Evolutionary conservation across 441 rosid genomes (phyloP).

Genomic region (Euphorbia corollata): DNA sequence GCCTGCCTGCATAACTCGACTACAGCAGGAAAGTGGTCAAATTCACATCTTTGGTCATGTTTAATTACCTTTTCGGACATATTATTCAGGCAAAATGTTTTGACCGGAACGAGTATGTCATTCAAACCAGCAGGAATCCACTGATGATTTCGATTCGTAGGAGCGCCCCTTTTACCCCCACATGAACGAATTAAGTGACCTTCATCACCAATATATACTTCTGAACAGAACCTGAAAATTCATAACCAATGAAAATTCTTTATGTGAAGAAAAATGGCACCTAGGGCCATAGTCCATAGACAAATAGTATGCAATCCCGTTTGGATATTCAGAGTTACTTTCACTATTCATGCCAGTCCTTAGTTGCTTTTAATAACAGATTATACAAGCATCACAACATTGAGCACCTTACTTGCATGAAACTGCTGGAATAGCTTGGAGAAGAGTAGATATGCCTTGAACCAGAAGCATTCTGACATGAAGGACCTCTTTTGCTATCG

Average conservation of each 20-base stretch:
- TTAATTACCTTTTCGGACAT: slow-evolving; percentile 54
- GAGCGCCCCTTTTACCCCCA: slow-evolving; percentile 46
- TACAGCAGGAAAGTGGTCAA: slow-evolving; percentile 62
- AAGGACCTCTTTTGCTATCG: slow-evolving; percentile 59
- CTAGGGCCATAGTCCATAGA: not conserved
- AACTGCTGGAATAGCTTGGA: slow-evolving; percentile 43
- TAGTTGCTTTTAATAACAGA: not conserved
- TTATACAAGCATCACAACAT: not conserved
- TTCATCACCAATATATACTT: slow-evolving; percentile 62
- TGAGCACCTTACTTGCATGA: slow-evolving; percentile 63
- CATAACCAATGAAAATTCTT: not conserved
- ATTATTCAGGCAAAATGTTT: slow-evolving; percentile 46
- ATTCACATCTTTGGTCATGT: slow-evolving; percentile 67
- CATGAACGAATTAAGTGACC: slow-evolving; percentile 81
- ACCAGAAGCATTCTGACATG: slow-evolving; percentile 40
- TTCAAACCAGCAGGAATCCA: slow-evolving; percentile 63
- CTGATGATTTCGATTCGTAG: slow-evolving; percentile 62
- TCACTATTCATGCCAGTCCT: not conserved
- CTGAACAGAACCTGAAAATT: slow-evolving; percentile 64
- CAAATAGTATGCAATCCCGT: not conserved
- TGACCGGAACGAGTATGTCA: slow-evolving; percentile 61
- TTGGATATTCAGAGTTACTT: not conserved
- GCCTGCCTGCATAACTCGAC: slow-evolving; percentile 83
- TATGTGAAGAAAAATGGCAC: not conserved
- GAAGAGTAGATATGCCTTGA: slow-evolving; percentile 51